Conservation (phyloP, 345 rosid genomes). For the Moringa oleifera region DNA sequence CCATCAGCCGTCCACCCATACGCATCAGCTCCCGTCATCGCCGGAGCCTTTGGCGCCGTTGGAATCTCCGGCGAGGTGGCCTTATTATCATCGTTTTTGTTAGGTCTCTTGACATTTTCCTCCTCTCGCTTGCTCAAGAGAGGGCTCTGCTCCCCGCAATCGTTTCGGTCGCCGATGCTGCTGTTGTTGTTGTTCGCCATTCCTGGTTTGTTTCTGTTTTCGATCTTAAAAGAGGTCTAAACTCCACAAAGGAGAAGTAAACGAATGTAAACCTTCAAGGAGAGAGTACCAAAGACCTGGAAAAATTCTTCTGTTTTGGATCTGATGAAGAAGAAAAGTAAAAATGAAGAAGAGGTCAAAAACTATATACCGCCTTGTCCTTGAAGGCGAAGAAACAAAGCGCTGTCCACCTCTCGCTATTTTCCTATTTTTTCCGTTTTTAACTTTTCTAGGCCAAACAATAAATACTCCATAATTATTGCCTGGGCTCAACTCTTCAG, state of each 20-base stretch:
- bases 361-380: background rate
- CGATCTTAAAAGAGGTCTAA: background rate
- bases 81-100: constrained; percentile 13
- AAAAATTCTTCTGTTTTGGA: background rate
- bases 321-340: background rate
- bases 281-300: background rate
- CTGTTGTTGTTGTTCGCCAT: constrained; percentile 38
- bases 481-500: too few relatives aligned
- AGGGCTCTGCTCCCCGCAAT: constrained; percentile 62
- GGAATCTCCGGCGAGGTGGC: constrained; percentile 17
- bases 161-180: constrained; percentile 19
- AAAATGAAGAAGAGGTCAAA: constrained; percentile 11
- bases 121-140: constrained; percentile 40
- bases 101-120: constrained; percentile 31
- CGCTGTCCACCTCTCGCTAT: background rate
- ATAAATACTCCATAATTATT: too few relatives aligned
- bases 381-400: background rate
- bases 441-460: too few relatives aligned
- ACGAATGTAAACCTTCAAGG: background rate
- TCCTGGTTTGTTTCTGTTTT: background rate
- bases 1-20: constrained; percentile 84
- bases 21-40: constrained; percentile 14
- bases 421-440: too few relatives aligned
- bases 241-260: background rate
- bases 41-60: background rate